Percentiles rank a stretch among this genome's conserved stretches.
phyloP scores from a whole-genome alignment of 306 rosid genomes.

The Inga laurina region DNA sequence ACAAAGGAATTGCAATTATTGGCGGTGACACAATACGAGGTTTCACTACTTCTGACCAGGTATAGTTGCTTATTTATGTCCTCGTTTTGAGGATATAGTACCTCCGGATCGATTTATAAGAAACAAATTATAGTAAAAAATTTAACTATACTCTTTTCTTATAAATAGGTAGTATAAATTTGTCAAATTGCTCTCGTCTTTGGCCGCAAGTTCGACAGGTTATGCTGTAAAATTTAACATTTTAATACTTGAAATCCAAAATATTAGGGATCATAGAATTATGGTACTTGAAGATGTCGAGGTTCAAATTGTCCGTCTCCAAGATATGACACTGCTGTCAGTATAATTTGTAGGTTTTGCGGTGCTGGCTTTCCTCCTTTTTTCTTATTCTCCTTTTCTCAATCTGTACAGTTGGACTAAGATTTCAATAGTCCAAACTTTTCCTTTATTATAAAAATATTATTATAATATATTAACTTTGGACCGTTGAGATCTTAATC shows the following conservation, averaged over 20 bases:
- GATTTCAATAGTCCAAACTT: too few species aligned
- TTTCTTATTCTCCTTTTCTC: too few species aligned
- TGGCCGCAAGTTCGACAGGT: not conserved
- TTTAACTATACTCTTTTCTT: not conserved
- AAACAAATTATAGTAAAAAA: not conserved
- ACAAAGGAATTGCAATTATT: constrained; percentile 78
- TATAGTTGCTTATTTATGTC: constrained; percentile 16
- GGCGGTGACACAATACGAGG: constrained; percentile 93
- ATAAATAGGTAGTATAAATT: not conserved
- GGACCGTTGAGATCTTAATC: too few species aligned
- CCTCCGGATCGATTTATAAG: not conserved
- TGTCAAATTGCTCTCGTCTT: constrained; percentile 8
- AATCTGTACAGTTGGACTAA: too few species aligned
- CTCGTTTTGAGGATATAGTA: not conserved
- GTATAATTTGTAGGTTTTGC: constrained; percentile 22
- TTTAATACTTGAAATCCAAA: not conserved
- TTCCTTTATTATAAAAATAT: too few species aligned
- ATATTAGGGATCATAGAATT: not conserved
- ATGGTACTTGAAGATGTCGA: not conserved
- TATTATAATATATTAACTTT: too few species aligned
- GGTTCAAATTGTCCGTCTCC: constrained; percentile 2
- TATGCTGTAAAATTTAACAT: not conserved
- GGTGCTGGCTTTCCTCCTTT: too few species aligned
- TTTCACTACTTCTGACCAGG: constrained; percentile 80
- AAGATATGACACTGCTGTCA: not conserved